Conservation (phyloP, 164 flowering plant genomes). For the Stephania yunnanensis region DNA sequence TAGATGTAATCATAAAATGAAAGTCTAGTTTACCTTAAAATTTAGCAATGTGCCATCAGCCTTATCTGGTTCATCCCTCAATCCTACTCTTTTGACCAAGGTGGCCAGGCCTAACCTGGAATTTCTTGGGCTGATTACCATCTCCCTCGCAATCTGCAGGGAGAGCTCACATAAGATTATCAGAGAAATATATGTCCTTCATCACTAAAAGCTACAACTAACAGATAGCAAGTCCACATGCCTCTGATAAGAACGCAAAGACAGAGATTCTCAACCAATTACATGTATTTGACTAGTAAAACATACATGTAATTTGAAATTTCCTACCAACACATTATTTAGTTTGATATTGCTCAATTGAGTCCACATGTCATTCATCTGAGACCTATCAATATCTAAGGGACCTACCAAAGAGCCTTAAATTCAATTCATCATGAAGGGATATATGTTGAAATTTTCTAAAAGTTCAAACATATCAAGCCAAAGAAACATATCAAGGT, state of each 20-base stretch:
- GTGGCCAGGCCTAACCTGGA: constrained; percentile 64
- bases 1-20: neutral
- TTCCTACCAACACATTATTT: too few species aligned
- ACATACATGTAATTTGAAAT: too few species aligned
- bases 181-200: neutral
- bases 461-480: too few species aligned
- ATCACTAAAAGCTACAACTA: neutral
- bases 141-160: constrained; percentile 86
- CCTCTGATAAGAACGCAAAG: neutral
- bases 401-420: too few species aligned
- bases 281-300: too few species aligned
- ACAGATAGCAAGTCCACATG: neutral
- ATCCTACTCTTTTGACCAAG: constrained; percentile 57
- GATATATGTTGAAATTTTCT: too few species aligned
- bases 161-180: constrained; percentile 7
- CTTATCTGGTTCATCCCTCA: constrained; percentile 55
- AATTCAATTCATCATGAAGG: too few species aligned
- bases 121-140: constrained; percentile 96
- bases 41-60: constrained; percentile 73
- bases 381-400: too few species aligned
- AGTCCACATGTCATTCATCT: too few species aligned
- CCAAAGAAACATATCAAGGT: too few species aligned
- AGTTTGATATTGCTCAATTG: too few species aligned
- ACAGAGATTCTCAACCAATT: too few species aligned
- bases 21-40: constrained; percentile 45